Base-by-base conservation (phyloP, 768 basidiomycete species). In the Trametes meyenii region DNA sequence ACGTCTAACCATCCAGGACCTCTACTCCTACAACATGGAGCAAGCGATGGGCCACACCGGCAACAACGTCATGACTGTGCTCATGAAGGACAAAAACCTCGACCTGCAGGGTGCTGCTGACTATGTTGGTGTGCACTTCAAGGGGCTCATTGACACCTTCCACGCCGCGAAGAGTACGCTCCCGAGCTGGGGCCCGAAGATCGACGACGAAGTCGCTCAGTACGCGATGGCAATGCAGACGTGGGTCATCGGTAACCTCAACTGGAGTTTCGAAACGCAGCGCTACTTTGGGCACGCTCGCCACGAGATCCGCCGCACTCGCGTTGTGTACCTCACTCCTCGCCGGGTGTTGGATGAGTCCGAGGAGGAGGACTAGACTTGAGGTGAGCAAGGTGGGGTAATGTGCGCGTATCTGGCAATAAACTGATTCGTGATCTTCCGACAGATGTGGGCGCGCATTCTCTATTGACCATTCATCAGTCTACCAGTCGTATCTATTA, bases 11-110 rank as follows among this genome's bases (percentile, higher is more conserved):
- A 33, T 33, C 42, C 24, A 88, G 87, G 87, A 90, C 62, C 72
- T 89, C 16, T 88, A 87, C 67, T 88, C 86, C 8, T 90, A 89
- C 72, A 84, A 87, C 71, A 84, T 87, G 81, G 88, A 91, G 66
- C 85, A 87, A 66, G 80, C 83, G 52, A 82, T 82, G 66, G 89
- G 87, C 19, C 81, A 84, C 53, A 77, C 74, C 26, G 84, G 84
- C 58, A 88, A 88, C 69, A 90, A 89, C 70, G 78, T 89, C 65
- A 76, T 91, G 52, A 86, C 85, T 10, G 85, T 89, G 39, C 78
- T 88, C 60, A 88, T 88, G 84, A 72, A 81, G 60, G 80, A 82
- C 63, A 79, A 79, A 55, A 66, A 73, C 21, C 71, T 86, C 51
- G 76, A 77, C 55, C 75, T 89, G 50, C 88, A 89, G 71, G 77